Evolutionary conservation across 441 rosid genomes (phyloP).

Genomic region (Bruguiera hainesii): DNA sequence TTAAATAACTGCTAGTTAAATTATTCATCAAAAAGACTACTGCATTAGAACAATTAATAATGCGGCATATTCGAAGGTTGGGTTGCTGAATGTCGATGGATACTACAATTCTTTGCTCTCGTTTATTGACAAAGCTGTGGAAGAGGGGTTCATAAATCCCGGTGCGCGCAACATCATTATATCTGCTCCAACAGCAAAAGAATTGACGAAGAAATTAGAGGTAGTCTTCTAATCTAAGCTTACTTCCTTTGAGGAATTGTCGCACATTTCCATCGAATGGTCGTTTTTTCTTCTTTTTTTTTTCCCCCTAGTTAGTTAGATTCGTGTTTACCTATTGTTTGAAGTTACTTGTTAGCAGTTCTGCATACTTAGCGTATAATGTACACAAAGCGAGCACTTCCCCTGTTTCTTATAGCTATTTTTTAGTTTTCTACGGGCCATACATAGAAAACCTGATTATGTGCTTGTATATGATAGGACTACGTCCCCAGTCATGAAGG

Average conservation of each 20-base stretch:
- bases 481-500: slow-evolving; percentile 78
- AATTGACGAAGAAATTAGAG: slow-evolving; percentile 82
- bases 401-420: too few relatives aligned
- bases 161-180: slow-evolving; percentile 81
- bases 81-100: slow-evolving; percentile 92
- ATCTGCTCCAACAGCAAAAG: slow-evolving; percentile 74
- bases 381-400: neutral
- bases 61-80: slow-evolving; percentile 54
- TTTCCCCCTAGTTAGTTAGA: too few relatives aligned
- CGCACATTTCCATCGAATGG: too few relatives aligned
- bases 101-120: slow-evolving; percentile 79
- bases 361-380: neutral
- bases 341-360: neutral
- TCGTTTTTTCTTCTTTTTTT: too few relatives aligned
- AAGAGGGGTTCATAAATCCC: slow-evolving; percentile 83
- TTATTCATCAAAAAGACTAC: neutral
- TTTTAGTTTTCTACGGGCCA: neutral
- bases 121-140: slow-evolving; percentile 91
- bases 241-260: too few relatives aligned
- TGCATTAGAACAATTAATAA: slow-evolving; percentile 1
- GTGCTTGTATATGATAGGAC: slow-evolving; percentile 41
- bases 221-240: slow-evolving; percentile 23
- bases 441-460: slow-evolving; percentile 4
- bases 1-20: neutral
- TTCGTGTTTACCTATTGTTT: too few relatives aligned